These are phyloP conservation scores for Collybia sordida DNA, from an alignment of 768 basidiomycete species.

Conservation along the genomic window DNA sequence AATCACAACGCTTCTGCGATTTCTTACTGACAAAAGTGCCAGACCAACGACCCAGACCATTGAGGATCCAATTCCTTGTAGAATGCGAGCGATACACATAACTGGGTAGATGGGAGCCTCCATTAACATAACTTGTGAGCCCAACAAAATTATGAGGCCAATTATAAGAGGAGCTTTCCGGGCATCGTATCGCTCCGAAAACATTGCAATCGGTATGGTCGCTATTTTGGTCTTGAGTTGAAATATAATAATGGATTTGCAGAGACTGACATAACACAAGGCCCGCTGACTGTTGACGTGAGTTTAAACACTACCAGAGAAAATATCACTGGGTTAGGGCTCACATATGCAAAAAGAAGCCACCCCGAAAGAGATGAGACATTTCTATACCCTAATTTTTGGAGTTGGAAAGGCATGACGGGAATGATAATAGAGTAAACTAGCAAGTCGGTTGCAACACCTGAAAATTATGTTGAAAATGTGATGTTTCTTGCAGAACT, in stretches of 20 bases:
- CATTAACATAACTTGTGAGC: constrained; percentile 62
- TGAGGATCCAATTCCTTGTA: constrained; percentile 61
- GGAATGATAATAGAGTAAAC: constrained; percentile 64
- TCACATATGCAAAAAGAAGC: constrained; percentile 59
- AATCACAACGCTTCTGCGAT: background rate
- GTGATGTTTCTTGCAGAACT: background rate
- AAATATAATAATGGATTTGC: background rate
- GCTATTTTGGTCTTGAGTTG: constrained; percentile 25
- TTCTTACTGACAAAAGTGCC: constrained; percentile 48
- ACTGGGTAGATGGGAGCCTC: constrained; percentile 55
- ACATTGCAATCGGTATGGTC: constrained; percentile 57
- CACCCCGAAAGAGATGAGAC: constrained; percentile 57
- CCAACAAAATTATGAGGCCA: constrained; percentile 50
- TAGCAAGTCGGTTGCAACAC: constrained; percentile 51
- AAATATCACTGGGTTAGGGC: constrained; percentile 15
- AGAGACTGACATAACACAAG: constrained; percentile 47
- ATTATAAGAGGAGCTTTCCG: constrained; percentile 48
- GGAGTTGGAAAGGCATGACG: constrained; percentile 63
- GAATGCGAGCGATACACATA: constrained; percentile 57
- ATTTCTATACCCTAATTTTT: constrained; percentile 40
- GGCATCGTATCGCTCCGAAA: constrained; percentile 49
- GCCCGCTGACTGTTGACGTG: constrained; percentile 47
- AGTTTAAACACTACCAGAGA: constrained; percentile 1
- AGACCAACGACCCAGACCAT: constrained; percentile 64
- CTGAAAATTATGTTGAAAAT: constrained; percentile 18